phyloP scores from a whole-genome alignment of 306 rosid genomes.

The Pyrus bretschneideri region DNA sequence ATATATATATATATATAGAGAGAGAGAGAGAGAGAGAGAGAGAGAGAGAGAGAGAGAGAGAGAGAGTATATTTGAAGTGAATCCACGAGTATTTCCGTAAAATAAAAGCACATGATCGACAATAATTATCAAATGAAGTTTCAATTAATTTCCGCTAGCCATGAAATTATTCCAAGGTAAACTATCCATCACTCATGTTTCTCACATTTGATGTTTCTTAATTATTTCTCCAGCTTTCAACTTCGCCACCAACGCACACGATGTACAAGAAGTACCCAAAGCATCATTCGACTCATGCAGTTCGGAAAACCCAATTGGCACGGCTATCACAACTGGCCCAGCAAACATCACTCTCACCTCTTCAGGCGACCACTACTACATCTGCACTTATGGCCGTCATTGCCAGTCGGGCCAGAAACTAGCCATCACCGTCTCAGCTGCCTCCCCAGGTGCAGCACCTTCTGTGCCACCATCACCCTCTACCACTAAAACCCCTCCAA shows the following conservation, averaged over 20 bases:
- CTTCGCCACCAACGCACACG: background rate
- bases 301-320: background rate
- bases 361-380: slow-evolving; percentile 16
- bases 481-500: background rate
- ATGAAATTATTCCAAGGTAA: too few species aligned
- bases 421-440: slow-evolving; percentile 8
- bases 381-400: slow-evolving; percentile 16
- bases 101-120: too few species aligned
- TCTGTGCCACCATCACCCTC: background rate
- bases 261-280: slow-evolving; percentile 4
- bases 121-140: too few species aligned
- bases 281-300: slow-evolving; percentile 1
- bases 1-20: too few species aligned
- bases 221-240: background rate
- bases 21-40: too few species aligned
- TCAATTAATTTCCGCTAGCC: background rate
- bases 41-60: too few species aligned
- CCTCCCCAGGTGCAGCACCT: background rate
- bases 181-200: too few species aligned
- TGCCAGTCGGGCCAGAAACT: slow-evolving; percentile 29
- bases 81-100: too few species aligned
- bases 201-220: background rate
- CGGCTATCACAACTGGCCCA: slow-evolving; percentile 4
- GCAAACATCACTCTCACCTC: background rate
- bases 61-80: too few species aligned